Percentiles rank a stretch among this genome's conserved stretches.
phyloP scores from a whole-genome alignment of 345 rosid species.

The Luvunga scandens region DNA sequence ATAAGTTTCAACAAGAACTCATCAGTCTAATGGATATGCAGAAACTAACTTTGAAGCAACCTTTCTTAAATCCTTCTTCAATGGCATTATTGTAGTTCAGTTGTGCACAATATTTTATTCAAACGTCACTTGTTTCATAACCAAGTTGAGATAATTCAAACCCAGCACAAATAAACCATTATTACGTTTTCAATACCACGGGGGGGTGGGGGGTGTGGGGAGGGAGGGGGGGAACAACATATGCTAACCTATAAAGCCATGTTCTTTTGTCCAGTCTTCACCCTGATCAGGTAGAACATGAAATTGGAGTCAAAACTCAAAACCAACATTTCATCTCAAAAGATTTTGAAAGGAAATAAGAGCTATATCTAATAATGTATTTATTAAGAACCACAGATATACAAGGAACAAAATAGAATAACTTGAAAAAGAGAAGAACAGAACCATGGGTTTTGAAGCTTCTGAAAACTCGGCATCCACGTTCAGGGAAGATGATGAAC shows the following conservation, averaged over 20 bases:
- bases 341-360: not conserved
- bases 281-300: slow-evolving; percentile 25
- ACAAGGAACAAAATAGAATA: slow-evolving; percentile 1
- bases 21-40: too few species aligned
- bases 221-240: too few species aligned
- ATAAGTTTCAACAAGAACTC: too few species aligned
- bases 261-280: slow-evolving; percentile 29
- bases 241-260: slow-evolving; percentile 23
- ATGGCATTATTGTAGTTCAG: too few species aligned
- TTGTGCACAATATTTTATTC: too few species aligned
- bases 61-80: too few species aligned
- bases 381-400: not conserved
- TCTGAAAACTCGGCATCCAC: slow-evolving; percentile 21
- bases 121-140: not conserved
- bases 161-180: not conserved
- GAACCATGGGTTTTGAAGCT: slow-evolving; percentile 21
- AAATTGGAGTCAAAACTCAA: not conserved
- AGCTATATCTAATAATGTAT: not conserved
- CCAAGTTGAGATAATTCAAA: not conserved
- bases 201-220: too few species aligned
- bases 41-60: too few species aligned
- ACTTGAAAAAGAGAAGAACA: not conserved
- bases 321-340: not conserved
- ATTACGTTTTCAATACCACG: not conserved
- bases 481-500: slow-evolving; percentile 30